These are phyloP conservation scores for Euphorbia celastroides DNA, from an alignment of 441 rosid species.

Conservation along the genomic window DNA sequence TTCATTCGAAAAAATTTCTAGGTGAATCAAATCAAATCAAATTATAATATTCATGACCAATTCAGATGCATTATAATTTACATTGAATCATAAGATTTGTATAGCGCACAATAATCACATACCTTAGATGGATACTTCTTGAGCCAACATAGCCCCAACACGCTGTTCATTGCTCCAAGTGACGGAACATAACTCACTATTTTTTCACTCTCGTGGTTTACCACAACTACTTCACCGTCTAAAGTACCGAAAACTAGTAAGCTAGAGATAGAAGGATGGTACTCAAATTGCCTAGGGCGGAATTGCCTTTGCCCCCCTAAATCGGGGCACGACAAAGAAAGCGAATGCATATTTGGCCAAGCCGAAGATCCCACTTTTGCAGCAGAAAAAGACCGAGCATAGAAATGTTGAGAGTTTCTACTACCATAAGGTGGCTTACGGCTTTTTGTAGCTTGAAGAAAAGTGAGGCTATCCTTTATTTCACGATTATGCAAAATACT, in stretches of 20 bases:
- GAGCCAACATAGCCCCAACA: slow-evolving; percentile 97
- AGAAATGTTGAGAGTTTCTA: slow-evolving; percentile 50
- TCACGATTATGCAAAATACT: slow-evolving; percentile 70
- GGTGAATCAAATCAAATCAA: no score
- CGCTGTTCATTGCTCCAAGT: slow-evolving; percentile 66
- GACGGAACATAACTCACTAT: slow-evolving; percentile 67
- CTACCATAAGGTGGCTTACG: slow-evolving; percentile 25
- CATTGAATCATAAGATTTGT: no score
- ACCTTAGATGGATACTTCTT: slow-evolving; percentile 81
- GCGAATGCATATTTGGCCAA: slow-evolving; percentile 69
- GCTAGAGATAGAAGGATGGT: slow-evolving; percentile 71
- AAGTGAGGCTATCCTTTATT: slow-evolving; percentile 43
- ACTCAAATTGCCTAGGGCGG: slow-evolving; percentile 93
- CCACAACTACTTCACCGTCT: slow-evolving; percentile 85
- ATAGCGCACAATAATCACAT: slow-evolving; percentile 22
- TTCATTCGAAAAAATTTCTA: no score
- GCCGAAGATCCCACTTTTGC: slow-evolving; percentile 80
- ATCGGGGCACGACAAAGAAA: slow-evolving; percentile 40
- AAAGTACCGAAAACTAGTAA: slow-evolving; percentile 86
- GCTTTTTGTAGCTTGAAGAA: slow-evolving; percentile 19
- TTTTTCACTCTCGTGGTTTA: slow-evolving; percentile 81
- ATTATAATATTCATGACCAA: no score
- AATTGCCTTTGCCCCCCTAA: slow-evolving; percentile 39
- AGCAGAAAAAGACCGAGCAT: slow-evolving; percentile 72
- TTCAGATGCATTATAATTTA: no score